Evolutionary conservation across 306 rosid species (phyloP).

Genomic region (Cyamopsis tetragonoloba): DNA sequence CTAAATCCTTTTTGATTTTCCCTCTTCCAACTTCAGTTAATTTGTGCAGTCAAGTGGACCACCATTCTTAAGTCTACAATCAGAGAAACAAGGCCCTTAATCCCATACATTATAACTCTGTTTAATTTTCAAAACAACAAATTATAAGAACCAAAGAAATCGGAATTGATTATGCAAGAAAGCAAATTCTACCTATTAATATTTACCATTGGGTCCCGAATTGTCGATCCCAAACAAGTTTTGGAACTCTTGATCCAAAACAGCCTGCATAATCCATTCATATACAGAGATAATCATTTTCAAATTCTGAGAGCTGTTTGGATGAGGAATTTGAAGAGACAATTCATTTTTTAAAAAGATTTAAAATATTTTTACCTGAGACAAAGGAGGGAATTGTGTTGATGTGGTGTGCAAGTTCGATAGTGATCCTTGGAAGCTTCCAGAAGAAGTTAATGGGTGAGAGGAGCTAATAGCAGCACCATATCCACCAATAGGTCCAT

Average conservation of each 20-base stretch:
- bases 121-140: slow-evolving; percentile 40
- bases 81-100: slow-evolving; percentile 15
- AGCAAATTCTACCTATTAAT: slow-evolving; percentile 27
- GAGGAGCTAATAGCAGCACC: slow-evolving; percentile 43
- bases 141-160: background rate
- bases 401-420: slow-evolving; percentile 36
- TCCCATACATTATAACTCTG: slow-evolving; percentile 39
- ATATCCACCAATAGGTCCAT: slow-evolving; percentile 42
- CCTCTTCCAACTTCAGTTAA: slow-evolving; percentile 32
- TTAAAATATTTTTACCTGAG: slow-evolving; percentile 62
- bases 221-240: slow-evolving; percentile 54
- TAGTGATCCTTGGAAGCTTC: slow-evolving; percentile 46
- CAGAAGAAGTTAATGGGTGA: slow-evolving; percentile 41
- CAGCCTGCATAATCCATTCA: too few species aligned
- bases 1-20: slow-evolving; percentile 17
- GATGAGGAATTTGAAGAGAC: too few species aligned
- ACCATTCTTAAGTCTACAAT: slow-evolving; percentile 15
- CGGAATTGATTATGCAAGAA: background rate
- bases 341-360: too few species aligned
- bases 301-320: background rate
- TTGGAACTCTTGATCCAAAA: slow-evolving; percentile 56
- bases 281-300: background rate
- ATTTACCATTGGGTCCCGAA: slow-evolving; percentile 63
- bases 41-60: slow-evolving; percentile 40
- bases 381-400: slow-evolving; percentile 51